These are phyloP conservation scores for Parathielavia hyrcaniae DNA, from an alignment of 495 filamentous ascomycete species.

Conservation along the genomic window DNA sequence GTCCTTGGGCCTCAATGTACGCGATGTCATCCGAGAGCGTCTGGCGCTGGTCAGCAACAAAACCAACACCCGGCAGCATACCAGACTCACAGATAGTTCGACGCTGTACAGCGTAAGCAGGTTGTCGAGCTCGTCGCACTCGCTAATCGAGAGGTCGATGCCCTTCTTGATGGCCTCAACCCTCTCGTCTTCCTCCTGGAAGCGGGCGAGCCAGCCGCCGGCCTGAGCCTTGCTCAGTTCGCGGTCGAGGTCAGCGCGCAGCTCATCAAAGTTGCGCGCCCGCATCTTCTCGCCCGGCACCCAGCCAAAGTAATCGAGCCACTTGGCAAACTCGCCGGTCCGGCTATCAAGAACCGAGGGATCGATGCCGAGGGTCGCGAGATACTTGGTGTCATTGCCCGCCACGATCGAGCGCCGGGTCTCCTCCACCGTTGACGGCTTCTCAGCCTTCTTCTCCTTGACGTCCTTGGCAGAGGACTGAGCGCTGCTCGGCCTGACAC, in stretches of 20 bases:
- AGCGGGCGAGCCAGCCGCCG: constrained; percentile 81
- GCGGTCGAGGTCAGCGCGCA: constrained; percentile 75
- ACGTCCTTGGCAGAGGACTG: constrained; percentile 40
- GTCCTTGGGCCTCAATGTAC: constrained; percentile 93
- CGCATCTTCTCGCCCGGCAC: constrained; percentile 63
- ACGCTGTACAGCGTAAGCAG: constrained; percentile 89
- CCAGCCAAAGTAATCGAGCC: constrained; percentile 87
- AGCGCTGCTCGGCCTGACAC: constrained; percentile 31
- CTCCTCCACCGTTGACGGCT: constrained; percentile 32
- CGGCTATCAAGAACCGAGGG: constrained; percentile 59
- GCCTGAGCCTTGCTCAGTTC: constrained; percentile 87
- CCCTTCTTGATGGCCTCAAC: constrained; percentile 74
- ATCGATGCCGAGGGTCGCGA: constrained; percentile 70
- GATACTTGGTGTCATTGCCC: constrained; percentile 71
- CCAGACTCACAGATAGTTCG: constrained; percentile 72
- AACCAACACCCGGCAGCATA: neutral
- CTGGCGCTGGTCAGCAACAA: constrained; percentile 36
- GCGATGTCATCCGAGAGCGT: constrained; percentile 92
- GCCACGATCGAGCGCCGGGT: constrained; percentile 55
- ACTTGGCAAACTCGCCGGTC: constrained; percentile 60
- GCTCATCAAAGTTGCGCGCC: constrained; percentile 67
- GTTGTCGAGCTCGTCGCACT: constrained; percentile 94
- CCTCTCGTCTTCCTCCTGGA: constrained; percentile 85
- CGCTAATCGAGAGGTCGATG: constrained; percentile 79
- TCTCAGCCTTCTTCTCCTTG: constrained; percentile 30